These are phyloP conservation scores for Yamadazyma tumulicola DNA, from an alignment of 805 yeast genomes.

Conservation along the genomic window DNA sequence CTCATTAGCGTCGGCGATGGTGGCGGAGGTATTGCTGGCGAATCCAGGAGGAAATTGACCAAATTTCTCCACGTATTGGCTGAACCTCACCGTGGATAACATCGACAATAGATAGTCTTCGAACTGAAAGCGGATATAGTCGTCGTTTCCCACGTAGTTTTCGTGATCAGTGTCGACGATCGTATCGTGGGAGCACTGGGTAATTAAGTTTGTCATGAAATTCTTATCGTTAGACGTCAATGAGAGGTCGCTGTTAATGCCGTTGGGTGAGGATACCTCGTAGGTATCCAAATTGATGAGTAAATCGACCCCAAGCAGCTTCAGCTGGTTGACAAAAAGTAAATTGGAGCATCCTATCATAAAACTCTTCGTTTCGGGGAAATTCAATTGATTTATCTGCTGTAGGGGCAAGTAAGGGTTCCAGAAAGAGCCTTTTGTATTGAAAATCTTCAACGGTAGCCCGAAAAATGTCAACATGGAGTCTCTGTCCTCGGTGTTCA, in stretches of 20 bases:
- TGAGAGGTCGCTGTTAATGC: slow-evolving; percentile 21
- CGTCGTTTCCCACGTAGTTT: slow-evolving; percentile 54
- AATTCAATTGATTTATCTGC: slow-evolving; percentile 71
- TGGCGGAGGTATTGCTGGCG: not conserved
- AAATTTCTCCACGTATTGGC: slow-evolving; percentile 47
- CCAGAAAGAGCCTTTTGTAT: slow-evolving; percentile 77
- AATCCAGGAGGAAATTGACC: slow-evolving; percentile 42
- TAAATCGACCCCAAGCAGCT: slow-evolving; percentile 60
- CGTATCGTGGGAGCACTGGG: slow-evolving; percentile 44
- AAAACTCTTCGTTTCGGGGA: slow-evolving; percentile 56
- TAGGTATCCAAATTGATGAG: slow-evolving; percentile 67
- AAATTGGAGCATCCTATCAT: slow-evolving; percentile 88
- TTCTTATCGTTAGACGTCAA: slow-evolving; percentile 55
- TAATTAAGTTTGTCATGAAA: slow-evolving; percentile 61
- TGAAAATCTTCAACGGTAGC: slow-evolving; percentile 81
- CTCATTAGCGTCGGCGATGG: slow-evolving; percentile 10
- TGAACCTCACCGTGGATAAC: slow-evolving; percentile 67
- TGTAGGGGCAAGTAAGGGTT: slow-evolving; percentile 94
- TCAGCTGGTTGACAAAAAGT: slow-evolving; percentile 61
- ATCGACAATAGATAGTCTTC: slow-evolving; percentile 86
- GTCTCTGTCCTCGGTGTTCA: slow-evolving; percentile 73
- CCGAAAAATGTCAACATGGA: slow-evolving; percentile 82
- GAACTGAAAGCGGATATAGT: slow-evolving; percentile 79
- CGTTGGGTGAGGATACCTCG: slow-evolving; percentile 43
- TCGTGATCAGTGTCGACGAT: slow-evolving; percentile 29